Percentiles rank a stretch among this genome's conserved stretches.
These are phyloP conservation scores for Physcomitrellopsis africana DNA, from an alignment of 225 moss, liverwort and hornwort species.

Conservation along the genomic window DNA sequence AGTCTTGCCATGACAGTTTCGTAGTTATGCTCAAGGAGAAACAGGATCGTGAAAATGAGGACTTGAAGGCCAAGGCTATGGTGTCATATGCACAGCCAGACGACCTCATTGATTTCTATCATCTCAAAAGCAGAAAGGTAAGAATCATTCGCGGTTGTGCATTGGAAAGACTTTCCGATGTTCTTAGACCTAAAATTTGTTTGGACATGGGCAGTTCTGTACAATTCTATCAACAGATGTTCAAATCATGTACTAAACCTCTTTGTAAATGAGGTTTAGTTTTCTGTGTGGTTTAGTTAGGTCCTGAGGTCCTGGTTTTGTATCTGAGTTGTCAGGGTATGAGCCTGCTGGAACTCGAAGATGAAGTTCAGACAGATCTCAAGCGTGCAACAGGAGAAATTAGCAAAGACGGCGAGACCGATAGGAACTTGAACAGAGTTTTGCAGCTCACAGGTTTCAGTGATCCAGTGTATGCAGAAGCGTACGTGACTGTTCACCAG, in stretches of 20 bases:
- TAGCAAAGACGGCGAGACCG: conserved; percentile 73
- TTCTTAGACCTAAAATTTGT: neutral
- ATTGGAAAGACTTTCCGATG: neutral
- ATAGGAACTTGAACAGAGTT: conserved; percentile 87
- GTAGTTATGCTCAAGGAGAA: conserved; percentile 95
- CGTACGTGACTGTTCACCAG: conserved; percentile 95
- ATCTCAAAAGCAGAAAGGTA: conserved; percentile 95
- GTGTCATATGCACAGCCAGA: conserved; percentile 89
- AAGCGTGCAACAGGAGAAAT: conserved; percentile 91
- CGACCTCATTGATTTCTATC: conserved; percentile 96
- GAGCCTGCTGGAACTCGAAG: conserved; percentile 94
- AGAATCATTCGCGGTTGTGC: neutral
- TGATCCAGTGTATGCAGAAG: conserved; percentile 99
- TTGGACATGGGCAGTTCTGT: neutral
- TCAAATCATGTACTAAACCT: neutral
- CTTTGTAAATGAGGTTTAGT: conserved; percentile 3
- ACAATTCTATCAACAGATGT: neutral
- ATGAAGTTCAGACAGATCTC: conserved; percentile 90
- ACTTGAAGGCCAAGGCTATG: conserved; percentile 89
- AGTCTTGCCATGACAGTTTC: conserved; percentile 89
- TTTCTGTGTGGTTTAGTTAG: neutral
- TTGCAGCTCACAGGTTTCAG: conserved; percentile 97
- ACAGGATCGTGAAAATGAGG: conserved; percentile 86
- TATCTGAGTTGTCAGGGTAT: conserved; percentile 62
- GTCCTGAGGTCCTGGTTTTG: conserved; percentile 7